These are phyloP conservation scores for Penicillium malachiteum DNA, from an alignment of 495 filamentous ascomycete species.

Conservation along the genomic window DNA sequence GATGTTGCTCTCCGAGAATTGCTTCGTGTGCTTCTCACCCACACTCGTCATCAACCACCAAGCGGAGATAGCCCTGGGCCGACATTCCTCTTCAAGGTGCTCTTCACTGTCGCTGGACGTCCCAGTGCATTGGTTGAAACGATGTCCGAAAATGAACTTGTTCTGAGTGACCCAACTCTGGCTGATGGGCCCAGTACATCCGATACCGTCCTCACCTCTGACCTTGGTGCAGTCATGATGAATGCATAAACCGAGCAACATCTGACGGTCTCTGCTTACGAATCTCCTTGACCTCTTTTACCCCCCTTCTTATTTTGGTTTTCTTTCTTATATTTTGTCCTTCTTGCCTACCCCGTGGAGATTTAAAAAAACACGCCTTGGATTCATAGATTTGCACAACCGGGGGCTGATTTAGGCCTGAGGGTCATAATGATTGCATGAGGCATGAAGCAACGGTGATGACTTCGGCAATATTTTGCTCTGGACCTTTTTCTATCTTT, in stretches of 20 bases:
- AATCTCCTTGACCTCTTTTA: constrained; percentile 12
- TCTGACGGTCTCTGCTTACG: constrained; percentile 12
- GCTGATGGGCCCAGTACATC: constrained; percentile 17
- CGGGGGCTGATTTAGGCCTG: constrained; percentile 1
- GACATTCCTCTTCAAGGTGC: constrained; percentile 37
- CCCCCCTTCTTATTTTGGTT: neutral
- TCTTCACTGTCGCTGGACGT: constrained; percentile 42
- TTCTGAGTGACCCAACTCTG: constrained; percentile 31
- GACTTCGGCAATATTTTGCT: constrained; percentile 9
- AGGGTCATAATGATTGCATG: constrained; percentile 22
- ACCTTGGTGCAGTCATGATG: constrained; percentile 40
- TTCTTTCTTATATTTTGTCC: constrained; percentile 3
- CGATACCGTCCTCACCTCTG: constrained; percentile 28
- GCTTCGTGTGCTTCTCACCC: constrained; percentile 36
- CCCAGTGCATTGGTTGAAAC: constrained; percentile 38
- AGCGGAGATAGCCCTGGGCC: constrained; percentile 27
- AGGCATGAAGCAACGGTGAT: constrained; percentile 22
- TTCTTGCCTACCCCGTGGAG: neutral
- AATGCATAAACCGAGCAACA: constrained; percentile 30
- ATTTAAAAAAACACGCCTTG: constrained; percentile 10
- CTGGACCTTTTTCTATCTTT: constrained; percentile 5
- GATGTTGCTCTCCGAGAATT: constrained; percentile 37
- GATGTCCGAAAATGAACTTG: constrained; percentile 38
- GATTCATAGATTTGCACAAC: constrained; percentile 16
- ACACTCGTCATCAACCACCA: constrained; percentile 34